phyloP scores from a whole-genome alignment of 805 yeast genomes.

The Jamesozyma lodderae region DNA sequence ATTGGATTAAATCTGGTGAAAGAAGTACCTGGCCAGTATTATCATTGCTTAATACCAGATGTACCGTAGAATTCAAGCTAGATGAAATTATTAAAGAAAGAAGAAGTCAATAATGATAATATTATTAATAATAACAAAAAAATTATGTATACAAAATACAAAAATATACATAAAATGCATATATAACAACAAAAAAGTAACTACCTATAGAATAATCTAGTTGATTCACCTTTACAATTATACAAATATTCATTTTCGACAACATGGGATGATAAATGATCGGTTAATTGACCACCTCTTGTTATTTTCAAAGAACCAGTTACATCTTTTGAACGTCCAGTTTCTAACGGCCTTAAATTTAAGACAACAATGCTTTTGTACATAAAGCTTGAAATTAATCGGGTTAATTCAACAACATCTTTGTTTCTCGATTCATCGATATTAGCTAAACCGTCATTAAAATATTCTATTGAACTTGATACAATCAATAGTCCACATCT shows the following conservation, averaged over 20 bases:
- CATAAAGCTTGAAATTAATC: slow-evolving; percentile 17
- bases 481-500: slow-evolving; percentile 23
- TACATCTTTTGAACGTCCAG: slow-evolving; percentile 77
- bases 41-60: slow-evolving; percentile 76
- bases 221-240: slow-evolving; percentile 46
- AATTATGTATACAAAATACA: not conserved
- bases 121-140: not conserved
- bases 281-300: slow-evolving; percentile 39
- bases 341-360: slow-evolving; percentile 56
- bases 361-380: slow-evolving; percentile 29
- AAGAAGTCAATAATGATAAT: slow-evolving; percentile 12
- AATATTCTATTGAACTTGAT: slow-evolving; percentile 14
- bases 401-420: slow-evolving; percentile 20
- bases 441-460: slow-evolving; percentile 7
- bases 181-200: not conserved
- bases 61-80: slow-evolving; percentile 80
- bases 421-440: slow-evolving; percentile 6
- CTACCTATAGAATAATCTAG: slow-evolving; percentile 35
- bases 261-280: slow-evolving; percentile 22
- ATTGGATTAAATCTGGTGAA: slow-evolving; percentile 89
- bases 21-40: slow-evolving; percentile 87
- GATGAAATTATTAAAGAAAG: slow-evolving; percentile 54
- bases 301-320: slow-evolving; percentile 62
- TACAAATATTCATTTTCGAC: slow-evolving; percentile 58
- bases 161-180: not conserved